Evolutionary conservation across 176 grass and related monocot species (phyloP).

Genomic region (Triticum urartu): DNA sequence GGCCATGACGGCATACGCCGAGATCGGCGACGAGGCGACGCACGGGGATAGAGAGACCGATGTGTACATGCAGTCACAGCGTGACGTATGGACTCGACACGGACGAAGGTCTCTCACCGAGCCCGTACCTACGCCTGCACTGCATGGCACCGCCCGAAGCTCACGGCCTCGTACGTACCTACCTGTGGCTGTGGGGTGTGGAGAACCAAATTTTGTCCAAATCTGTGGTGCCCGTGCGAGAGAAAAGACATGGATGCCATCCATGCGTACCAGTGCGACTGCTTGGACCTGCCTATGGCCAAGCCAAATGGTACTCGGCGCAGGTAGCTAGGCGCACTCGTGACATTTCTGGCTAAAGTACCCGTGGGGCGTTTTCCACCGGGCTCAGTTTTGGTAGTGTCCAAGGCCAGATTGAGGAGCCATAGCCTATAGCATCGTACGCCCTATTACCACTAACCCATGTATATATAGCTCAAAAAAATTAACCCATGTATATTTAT

Average conservation of each 20-base stretch:
- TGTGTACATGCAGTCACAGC: neutral
- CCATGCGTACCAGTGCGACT: neutral
- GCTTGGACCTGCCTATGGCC: neutral
- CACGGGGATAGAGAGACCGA: neutral
- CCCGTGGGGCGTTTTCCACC: neutral
- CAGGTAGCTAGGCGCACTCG: neutral
- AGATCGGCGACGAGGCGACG: neutral
- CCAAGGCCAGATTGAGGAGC: neutral
- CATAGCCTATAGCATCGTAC: neutral
- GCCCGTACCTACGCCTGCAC: neutral
- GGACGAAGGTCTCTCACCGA: neutral
- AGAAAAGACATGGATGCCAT: neutral
- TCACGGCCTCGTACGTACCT: neutral
- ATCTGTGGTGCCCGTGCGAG: neutral
- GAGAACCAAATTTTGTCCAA: neutral
- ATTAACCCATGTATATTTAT: neutral
- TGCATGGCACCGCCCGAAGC: neutral
- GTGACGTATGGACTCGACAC: neutral
- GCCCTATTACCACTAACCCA: neutral
- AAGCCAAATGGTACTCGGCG: neutral
- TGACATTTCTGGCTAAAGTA: neutral
- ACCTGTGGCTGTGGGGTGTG: neutral
- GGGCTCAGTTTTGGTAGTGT: neutral
- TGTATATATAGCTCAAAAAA: neutral
- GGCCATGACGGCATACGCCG: neutral